Percentiles rank a stretch among this genome's conserved stretches.
Evolutionary conservation across 768 basidiomycete genomes (phyloP).

Genomic region (Kwoniella heveanensis): DNA sequence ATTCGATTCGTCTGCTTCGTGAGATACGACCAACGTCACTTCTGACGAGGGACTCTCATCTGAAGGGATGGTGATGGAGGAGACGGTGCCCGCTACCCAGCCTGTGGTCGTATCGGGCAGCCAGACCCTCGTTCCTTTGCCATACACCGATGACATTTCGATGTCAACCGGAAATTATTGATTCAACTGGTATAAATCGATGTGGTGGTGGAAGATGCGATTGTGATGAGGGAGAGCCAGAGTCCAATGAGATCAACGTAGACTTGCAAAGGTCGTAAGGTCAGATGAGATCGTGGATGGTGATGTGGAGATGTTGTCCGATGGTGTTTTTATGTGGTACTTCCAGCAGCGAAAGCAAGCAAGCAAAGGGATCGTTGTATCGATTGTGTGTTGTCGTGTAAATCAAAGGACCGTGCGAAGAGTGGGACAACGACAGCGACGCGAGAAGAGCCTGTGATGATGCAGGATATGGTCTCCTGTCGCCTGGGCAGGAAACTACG

Average conservation of each 20-base stretch:
- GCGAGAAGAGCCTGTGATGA: too few relatives aligned
- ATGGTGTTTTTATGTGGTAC: neutral
- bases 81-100: conserved; percentile 51
- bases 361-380: neutral
- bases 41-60: conserved; percentile 31
- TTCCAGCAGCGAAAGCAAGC: neutral
- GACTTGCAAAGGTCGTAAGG: neutral
- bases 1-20: conserved; percentile 23
- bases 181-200: too few relatives aligned
- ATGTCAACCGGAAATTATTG: neutral
- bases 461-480: neutral
- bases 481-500: neutral
- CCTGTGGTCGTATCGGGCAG: conserved; percentile 49
- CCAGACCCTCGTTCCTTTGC: conserved; percentile 55
- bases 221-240: neutral
- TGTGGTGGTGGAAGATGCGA: conserved; percentile 12
- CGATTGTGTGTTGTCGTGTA: neutral
- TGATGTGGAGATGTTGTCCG: neutral
- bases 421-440: too few relatives aligned
- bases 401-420: neutral
- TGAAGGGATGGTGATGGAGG: conserved; percentile 38
- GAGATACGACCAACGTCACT: conserved; percentile 33
- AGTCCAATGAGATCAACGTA: neutral
- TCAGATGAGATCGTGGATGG: neutral
- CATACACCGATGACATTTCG: conserved; percentile 44